Base-by-base conservation (phyloP, 1,284 basidiomycete species). In the Rhodofomes roseus region DNA sequence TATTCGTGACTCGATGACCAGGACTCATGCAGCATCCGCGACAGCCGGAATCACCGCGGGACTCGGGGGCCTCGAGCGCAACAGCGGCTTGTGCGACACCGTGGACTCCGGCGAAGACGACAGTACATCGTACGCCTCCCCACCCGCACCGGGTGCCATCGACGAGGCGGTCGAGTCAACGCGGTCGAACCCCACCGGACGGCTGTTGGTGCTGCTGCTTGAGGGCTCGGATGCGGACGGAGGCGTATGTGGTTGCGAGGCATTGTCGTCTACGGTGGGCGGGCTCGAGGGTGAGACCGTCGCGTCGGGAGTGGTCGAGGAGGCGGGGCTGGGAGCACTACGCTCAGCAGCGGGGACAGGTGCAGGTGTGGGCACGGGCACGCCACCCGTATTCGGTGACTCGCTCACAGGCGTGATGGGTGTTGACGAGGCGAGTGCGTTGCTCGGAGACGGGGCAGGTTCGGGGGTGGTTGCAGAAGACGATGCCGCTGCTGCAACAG, bases 61-160 rank as follows among this genome's bases (percentile, higher is more conserved):
- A 11, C 56, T 43, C 20, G 48, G 37, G 5, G 56, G 56, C 4
- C 61, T 40, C 18, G 57, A 55, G 43, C 66, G 62, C 58, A 77
- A 68, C 52, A 73, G 70, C 20, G 72, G 74, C 61, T 75, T 72
- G 60, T 68, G 74, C 55, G 71, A 72, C 20, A 74, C 62, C 23
- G 67, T 66, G 9, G 74, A 76, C 25, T 74, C 74, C 2, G 76
- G 72, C 12, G 76, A 74, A 39, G 74, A 74, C 25, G 68, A 71
- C 36, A 77, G 68, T 44, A 74, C 66, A 50, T 74, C 74, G 63
- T 77, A 78, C 54, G 71, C 67, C 40, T 66, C 63, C 43, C 62
- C 64, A 54, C 60, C 65, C 63, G 64, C 65, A 60, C 64, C 61
- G 0, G 66, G 61, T 48, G 68, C 68, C 57, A 68, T 62, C 34